Evolutionary conservation across 1,139 yeast genomes (phyloP).

Genomic region (Debaryomycetaceae sp.): DNA sequence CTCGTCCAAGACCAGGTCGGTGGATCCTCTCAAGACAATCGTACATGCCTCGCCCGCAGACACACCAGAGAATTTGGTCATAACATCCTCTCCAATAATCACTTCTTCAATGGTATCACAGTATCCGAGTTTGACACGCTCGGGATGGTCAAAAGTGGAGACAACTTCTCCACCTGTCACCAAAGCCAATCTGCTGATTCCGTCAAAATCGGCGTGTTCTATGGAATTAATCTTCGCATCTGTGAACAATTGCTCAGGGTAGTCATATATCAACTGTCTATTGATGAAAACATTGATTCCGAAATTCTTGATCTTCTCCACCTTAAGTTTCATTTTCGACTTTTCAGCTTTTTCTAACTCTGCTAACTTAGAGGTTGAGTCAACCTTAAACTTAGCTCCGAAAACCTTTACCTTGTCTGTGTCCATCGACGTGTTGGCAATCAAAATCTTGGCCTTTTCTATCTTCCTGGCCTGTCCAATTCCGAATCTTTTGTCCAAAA

Average conservation of each 20-base stretch:
- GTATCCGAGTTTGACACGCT: conserved; percentile 76
- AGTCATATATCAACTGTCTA: conserved; percentile 94
- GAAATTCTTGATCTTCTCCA: conserved; percentile 77
- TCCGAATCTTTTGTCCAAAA: conserved; percentile 88
- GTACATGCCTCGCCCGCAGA: conserved; percentile 97
- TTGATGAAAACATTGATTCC: conserved; percentile 90
- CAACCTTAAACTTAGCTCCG: conserved; percentile 97
- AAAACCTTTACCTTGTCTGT: conserved; percentile 95
- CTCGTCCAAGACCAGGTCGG: conserved; percentile 93
- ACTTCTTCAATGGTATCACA: conserved; percentile 91
- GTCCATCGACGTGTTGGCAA: conserved; percentile 96
- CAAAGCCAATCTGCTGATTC: conserved; percentile 91
- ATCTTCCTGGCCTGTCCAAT: conserved; percentile 88
- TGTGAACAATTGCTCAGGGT: conserved; percentile 93
- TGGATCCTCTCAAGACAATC: conserved; percentile 92
- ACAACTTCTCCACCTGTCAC: conserved; percentile 99
- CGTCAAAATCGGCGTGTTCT: conserved; percentile 98
- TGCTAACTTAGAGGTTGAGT: conserved; percentile 90
- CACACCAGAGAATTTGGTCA: conserved; percentile 89
- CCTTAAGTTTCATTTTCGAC: conserved; percentile 86
- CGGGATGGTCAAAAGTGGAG: conserved; percentile 93
- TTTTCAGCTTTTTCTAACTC: conserved; percentile 95
- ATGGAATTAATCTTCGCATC: conserved; percentile 87
- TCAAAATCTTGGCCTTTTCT: conserved; percentile 79
- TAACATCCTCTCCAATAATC: conserved; percentile 84